A percentile compares a stretch with the other conserved stretches of the same genome.
Conservation (phyloP, 345 rosid species). For the Rhodamnia argentea region DNA sequence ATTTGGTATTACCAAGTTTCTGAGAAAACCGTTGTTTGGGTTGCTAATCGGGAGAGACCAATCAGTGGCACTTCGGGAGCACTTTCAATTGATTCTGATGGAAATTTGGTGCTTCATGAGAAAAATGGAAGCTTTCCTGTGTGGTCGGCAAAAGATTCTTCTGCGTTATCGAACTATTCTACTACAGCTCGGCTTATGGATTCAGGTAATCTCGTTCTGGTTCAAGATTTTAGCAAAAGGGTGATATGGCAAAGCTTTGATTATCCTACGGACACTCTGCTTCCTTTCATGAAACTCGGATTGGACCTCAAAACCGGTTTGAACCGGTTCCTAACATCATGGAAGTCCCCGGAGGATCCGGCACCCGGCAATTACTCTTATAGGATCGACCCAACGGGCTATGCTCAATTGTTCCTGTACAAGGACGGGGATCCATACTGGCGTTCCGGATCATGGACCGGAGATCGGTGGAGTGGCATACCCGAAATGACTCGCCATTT, state of each 20-base stretch:
- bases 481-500: slow-evolving; percentile 35
- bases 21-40: slow-evolving; percentile 52
- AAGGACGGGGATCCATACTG: slow-evolving; percentile 18
- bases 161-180: neutral
- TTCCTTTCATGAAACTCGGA: slow-evolving; percentile 10
- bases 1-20: slow-evolving; percentile 59
- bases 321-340: slow-evolving; percentile 3
- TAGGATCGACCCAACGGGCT: slow-evolving; percentile 13
- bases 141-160: slow-evolving; percentile 7
- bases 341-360: slow-evolving; percentile 19
- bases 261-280: slow-evolving; percentile 50
- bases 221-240: neutral
- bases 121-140: neutral
- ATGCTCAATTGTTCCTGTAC: slow-evolving; percentile 28
- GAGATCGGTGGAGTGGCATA: slow-evolving; percentile 58
- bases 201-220: slow-evolving; percentile 15
- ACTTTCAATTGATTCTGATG: slow-evolving; percentile 1
- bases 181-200: slow-evolving; percentile 11
- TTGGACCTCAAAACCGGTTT: slow-evolving; percentile 7
- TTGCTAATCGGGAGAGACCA: slow-evolving; percentile 62
- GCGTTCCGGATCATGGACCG: slow-evolving; percentile 73
- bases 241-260: slow-evolving; percentile 71
- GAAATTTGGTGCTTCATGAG: slow-evolving; percentile 5
- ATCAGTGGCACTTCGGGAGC: slow-evolving; percentile 28
- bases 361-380: slow-evolving; percentile 6